These are phyloP conservation scores for Nasturtium officinale DNA, from an alignment of 345 rosid species.

Conservation along the genomic window DNA sequence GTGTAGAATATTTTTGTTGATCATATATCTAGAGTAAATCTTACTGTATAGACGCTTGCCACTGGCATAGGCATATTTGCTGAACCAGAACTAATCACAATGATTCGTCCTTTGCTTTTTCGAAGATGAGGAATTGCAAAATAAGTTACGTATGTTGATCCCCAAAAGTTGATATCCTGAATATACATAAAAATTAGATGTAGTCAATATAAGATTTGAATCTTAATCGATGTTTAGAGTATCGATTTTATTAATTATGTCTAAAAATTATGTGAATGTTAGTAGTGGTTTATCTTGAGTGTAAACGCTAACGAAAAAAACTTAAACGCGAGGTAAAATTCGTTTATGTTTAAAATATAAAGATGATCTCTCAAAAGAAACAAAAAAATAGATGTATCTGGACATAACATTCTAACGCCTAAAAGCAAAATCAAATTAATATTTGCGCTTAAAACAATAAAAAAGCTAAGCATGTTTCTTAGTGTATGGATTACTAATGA, in stretches of 20 bases:
- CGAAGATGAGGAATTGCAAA: constrained; percentile 55
- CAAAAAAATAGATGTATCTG: too few relatives aligned
- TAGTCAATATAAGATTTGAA: not conserved
- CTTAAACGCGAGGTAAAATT: too few relatives aligned
- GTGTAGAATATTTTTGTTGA: not conserved
- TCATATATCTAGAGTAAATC: not conserved
- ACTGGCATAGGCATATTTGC: constrained; percentile 41
- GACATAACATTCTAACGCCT: too few relatives aligned
- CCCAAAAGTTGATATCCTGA: constrained; percentile 60
- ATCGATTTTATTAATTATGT: not conserved
- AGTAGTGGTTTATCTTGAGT: too few relatives aligned
- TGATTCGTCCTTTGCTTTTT: constrained; percentile 53
- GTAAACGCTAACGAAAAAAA: too few relatives aligned
- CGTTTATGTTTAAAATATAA: too few relatives aligned
- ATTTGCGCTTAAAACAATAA: too few relatives aligned
- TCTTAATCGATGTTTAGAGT: not conserved
- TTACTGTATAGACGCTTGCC: constrained; percentile 46
- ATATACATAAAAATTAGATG: not conserved
- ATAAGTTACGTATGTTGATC: constrained; percentile 45
- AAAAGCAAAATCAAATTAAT: too few relatives aligned
- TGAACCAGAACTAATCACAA: constrained; percentile 40
- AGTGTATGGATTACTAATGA: too few relatives aligned
- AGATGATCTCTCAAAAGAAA: too few relatives aligned
- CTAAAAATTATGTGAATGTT: too few relatives aligned
- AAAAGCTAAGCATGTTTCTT: too few relatives aligned